Evolutionary conservation across 345 rosid species (phyloP), one percentile per base, ranked within the genome.

Genomic region (Pelargonium nanum): DNA sequence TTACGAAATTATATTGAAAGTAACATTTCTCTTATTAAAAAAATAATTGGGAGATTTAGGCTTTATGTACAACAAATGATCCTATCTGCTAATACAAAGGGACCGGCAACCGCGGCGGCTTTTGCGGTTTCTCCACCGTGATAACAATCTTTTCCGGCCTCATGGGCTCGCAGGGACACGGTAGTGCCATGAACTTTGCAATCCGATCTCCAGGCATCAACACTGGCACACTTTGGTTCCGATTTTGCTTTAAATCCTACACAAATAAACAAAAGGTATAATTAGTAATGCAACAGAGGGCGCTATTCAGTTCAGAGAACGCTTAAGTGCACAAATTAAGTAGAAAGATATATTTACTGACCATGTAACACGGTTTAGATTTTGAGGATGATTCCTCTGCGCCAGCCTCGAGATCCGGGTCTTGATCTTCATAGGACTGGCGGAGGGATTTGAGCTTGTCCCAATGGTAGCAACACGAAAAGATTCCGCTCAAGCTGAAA

Each of bases 391-490:
- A 79, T 5, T 83, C 76, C 53, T 81, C 90, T 58, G 77, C 57
- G 34, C 76, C 89, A 22, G 48, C 66, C n/a, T 70, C 72, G 22
- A 80, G 81, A 61, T 72, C 76, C n/a, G 72, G 23, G 51, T 40
- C 48, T 9, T 0, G 16, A 40, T 23, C 26, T 60, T 83, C 59
- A 56, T 73, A 68, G 55, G 88, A 75, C 2, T 83, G 85, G 57
- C 96, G 98, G 77, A 89, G 79, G 32, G 96, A 86, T 20, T 89
- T 76, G 75, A 86, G 78, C 79, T 89, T 92, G 57, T 92, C 98
- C 98, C 96, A 86, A 70, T 92, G 98, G 80, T 92, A 92, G 71
- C 98, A 92, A 66, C 98, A 92, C 61, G 98, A 92, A 85, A 92
- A 86, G 66, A 92, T 82, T 32, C 96, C 96, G 59, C 96, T 86